A percentile compares a stretch with the other conserved stretches of the same genome.
Conservation (phyloP, 768 basidiomycete genomes). For the Rhodotorula diobovata region DNA sequence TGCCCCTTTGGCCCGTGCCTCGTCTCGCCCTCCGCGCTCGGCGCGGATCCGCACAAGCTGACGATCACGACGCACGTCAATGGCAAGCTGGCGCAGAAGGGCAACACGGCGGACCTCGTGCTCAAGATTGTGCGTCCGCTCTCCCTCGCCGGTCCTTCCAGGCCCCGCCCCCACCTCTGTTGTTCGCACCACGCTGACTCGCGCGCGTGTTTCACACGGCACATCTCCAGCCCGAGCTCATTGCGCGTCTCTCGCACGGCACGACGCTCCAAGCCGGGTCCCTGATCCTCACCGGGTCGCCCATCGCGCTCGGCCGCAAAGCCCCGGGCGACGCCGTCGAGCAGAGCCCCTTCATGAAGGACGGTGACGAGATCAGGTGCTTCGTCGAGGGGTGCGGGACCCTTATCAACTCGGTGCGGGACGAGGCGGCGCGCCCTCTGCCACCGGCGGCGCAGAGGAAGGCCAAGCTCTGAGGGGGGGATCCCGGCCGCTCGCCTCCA, state of each 20-base stretch:
- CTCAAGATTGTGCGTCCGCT: conserved; percentile 13
- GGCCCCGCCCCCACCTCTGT: no score
- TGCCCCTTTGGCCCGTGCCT: conserved; percentile 32
- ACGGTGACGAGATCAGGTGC: conserved; percentile 22
- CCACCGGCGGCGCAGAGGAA: not conserved
- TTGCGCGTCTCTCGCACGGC: conserved; percentile 46
- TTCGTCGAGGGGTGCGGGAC: conserved; percentile 34
- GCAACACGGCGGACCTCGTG: conserved; percentile 12
- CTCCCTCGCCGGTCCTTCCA: not conserved
- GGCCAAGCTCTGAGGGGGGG: not conserved
- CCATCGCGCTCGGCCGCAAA: conserved; percentile 31
- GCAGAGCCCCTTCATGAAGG: conserved; percentile 21
- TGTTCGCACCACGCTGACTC: no score
- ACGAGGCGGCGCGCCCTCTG: not conserved
- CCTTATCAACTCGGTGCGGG: conserved; percentile 13
- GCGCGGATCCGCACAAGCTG: conserved; percentile 17
- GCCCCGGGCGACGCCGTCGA: not conserved
- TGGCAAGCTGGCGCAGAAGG: conserved; percentile 43
- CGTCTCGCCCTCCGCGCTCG: conserved; percentile 5
- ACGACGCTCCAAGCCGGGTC: conserved; percentile 46
- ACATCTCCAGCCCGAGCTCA: conserved; percentile 37
- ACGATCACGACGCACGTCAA: conserved; percentile 36
- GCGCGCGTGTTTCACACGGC: conserved; percentile 16
- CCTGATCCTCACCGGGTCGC: conserved; percentile 47
- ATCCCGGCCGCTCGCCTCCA: no score